Evolutionary conservation across 257 asterid genomes (phyloP).

Genomic region (Przewalskia tangutica): DNA sequence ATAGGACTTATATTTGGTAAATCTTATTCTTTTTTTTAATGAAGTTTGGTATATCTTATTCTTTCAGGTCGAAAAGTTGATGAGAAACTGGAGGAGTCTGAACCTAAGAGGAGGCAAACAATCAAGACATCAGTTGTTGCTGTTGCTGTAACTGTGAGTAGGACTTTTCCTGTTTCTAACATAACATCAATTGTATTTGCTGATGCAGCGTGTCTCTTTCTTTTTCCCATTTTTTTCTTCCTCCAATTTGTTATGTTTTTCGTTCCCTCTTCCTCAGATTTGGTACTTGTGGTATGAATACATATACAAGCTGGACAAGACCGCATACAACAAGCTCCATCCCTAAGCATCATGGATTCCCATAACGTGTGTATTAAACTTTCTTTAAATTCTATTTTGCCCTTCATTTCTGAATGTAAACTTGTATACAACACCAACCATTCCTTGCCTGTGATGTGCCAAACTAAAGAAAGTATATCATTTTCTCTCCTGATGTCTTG

Average conservation of each 20-base stretch:
- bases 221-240: not conserved
- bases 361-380: conserved; percentile 50
- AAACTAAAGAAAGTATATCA: not conserved
- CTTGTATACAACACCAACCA: not conserved
- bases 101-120: conserved; percentile 56
- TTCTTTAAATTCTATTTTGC: not conserved
- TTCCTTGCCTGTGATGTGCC: not conserved
- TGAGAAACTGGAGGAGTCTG: conserved; percentile 94
- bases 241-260: not conserved
- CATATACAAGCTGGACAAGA: conserved; percentile 87
- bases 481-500: not conserved
- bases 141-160: conserved; percentile 50
- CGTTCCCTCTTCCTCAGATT: conserved; percentile 10
- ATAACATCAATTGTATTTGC: not conserved
- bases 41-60: not conserved
- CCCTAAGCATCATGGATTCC: conserved; percentile 99
- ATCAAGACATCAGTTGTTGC: conserved; percentile 56
- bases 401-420: not conserved
- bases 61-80: conserved; percentile 81
- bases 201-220: not conserved
- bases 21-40: too few species aligned
- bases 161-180: not conserved
- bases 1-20: conserved; percentile 1
- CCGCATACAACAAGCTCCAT: conserved; percentile 78
- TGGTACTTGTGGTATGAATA: conserved; percentile 76